Percentiles rank a stretch among this genome's conserved stretches.
phyloP scores from a whole-genome alignment of 2,329 filamentous ascomycete genomes.

The Lachnellula suecica region DNA sequence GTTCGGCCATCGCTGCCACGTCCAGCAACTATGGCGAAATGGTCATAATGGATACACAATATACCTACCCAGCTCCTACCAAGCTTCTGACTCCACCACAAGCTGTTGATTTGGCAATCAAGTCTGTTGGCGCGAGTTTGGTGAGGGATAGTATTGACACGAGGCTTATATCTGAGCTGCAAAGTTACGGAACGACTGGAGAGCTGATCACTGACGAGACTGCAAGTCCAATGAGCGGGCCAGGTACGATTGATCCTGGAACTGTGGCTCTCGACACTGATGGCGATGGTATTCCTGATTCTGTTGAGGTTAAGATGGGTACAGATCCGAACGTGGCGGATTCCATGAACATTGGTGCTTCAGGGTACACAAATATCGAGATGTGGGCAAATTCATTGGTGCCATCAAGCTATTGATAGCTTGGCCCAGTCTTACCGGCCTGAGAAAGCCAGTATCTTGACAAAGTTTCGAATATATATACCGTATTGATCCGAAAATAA shows the following conservation, averaged over 20 bases:
- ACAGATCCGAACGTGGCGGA: constrained; percentile 6
- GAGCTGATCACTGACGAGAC: constrained; percentile 2
- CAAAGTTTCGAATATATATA: no score
- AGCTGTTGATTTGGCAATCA: not conserved
- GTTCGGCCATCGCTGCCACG: not conserved
- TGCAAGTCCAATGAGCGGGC: not conserved
- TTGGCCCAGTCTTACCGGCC: no score
- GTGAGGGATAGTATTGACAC: not conserved
- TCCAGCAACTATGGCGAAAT: constrained; percentile 1
- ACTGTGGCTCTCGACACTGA: not conserved
- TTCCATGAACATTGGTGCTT: not conserved
- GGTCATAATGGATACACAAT: not conserved
- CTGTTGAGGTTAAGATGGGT: not conserved
- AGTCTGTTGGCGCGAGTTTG: not conserved
- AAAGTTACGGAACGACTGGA: not conserved
- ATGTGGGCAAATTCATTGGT: constrained; percentile 7
- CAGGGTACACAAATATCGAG: constrained; percentile 4
- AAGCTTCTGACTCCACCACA: not conserved
- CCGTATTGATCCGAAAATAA: no score
- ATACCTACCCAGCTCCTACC: not conserved
- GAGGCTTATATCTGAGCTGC: not conserved
- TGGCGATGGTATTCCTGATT: constrained; percentile 1
- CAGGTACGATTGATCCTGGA: not conserved
- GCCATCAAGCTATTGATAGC: not conserved
- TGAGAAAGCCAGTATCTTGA: no score